Percentiles rank a stretch among this genome's conserved stretches.
Conservation (phyloP, 768 basidiomycete species). For the Calocybe gangraenosa region DNA sequence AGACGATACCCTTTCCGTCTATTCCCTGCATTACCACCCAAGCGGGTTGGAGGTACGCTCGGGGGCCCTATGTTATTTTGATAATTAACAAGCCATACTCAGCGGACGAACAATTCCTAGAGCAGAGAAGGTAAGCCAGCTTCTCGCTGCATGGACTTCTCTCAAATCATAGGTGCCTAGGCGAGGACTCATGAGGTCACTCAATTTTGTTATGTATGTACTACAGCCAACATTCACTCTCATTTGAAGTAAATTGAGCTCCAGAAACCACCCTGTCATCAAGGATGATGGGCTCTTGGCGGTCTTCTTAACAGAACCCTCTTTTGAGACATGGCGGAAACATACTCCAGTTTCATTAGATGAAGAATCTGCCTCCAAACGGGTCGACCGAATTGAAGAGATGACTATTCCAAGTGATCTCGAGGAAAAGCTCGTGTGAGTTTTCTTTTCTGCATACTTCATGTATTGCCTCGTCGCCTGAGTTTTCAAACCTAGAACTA, state of each 20-base stretch:
- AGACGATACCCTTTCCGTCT: conserved; percentile 93
- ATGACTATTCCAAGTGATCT: conserved; percentile 92
- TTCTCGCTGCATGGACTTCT: neutral
- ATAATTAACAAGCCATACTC: conserved; percentile 1
- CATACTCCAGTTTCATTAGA: conserved; percentile 71
- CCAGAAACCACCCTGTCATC: conserved; percentile 87
- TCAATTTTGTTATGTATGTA: conserved; percentile 73
- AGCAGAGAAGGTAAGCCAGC: conserved; percentile 67
- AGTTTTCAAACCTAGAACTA: conserved; percentile 42
- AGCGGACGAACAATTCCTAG: conserved; percentile 89
- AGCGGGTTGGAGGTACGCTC: conserved; percentile 80
- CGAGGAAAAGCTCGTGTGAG: conserved; percentile 82
- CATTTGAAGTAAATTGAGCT: neutral
- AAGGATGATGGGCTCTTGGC: conserved; percentile 82
- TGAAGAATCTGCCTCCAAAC: conserved; percentile 81
- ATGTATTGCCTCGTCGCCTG: conserved; percentile 3
- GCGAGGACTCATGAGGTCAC: conserved; percentile 73
- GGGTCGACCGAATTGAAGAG: conserved; percentile 78
- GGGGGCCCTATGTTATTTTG: conserved; percentile 7
- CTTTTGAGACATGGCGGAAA: conserved; percentile 88
- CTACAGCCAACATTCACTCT: neutral
- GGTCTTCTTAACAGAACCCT: conserved; percentile 77
- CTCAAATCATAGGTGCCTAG: conserved; percentile 32
- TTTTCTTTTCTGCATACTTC: neutral
- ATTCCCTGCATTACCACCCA: conserved; percentile 84